Base-by-base conservation (phyloP, 2,329 filamentous ascomycete species). In the Pyrenophora graminea region DNA sequence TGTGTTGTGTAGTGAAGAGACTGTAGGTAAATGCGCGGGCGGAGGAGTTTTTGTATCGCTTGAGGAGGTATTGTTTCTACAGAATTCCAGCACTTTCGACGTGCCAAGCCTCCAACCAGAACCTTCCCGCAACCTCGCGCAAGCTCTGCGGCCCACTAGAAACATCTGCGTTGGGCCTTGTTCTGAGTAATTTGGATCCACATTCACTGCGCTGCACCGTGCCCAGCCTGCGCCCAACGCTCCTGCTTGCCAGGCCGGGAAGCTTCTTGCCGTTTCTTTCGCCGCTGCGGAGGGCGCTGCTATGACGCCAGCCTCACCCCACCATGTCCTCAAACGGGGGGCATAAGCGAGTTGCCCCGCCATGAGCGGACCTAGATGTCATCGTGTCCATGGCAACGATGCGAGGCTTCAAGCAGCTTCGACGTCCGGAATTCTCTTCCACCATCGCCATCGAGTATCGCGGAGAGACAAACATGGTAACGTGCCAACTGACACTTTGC, bases 11-110 rank as follows among this genome's bases (percentile, higher is more conserved):
- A 57, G 56, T 58, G 55, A 37, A 42, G 49, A 48, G 53, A 60
- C 37, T 36, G 48, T 45, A 54, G 45, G 39, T 46, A 39, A 53
- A 48, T 25, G 45, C 45, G 59, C 50, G 61, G 57, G 53, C 55
- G 42, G 61, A 52, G 45, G 51, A 61, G 62, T 62, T 67, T 69
- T 64, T 69, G 58, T 60, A 62, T 60, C 45, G 57, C 50, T 36
- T 53, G 30, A 39, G 32, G 30, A 41, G 25, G 40, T 49, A 25
- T 27, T 49, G 50, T 53, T 53, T 53, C 50, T 53, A 53, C 45
- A 53, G 50, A 53, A 53, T 53, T 53, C 50, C 50, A 53, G 50
- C 50, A 40, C 36, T 37, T 53, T 53, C 50, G 50, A 53, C 45
- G 50, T 45, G 50, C 50, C 50, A 53, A 53, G 50, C 45, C 47